phyloP scores from a whole-genome alignment of 148 eudicot species.

The Polygonum maritimum region DNA sequence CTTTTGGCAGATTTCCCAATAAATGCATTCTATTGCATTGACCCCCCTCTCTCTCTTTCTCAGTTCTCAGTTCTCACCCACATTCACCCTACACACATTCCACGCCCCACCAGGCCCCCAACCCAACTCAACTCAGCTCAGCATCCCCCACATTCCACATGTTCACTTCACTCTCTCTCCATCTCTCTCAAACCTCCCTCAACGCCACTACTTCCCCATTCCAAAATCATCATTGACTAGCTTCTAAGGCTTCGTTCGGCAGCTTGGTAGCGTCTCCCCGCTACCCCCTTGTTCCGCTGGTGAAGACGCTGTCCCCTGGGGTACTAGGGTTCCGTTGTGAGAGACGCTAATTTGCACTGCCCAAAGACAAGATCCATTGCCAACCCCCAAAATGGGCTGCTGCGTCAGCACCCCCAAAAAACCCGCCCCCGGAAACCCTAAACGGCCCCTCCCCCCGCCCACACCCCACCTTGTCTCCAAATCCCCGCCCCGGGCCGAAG shows the following conservation, averaged over 20 bases:
- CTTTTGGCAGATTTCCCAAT: conserved; percentile 3
- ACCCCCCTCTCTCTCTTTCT: not conserved
- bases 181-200: no score
- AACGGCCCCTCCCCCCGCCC: not conserved
- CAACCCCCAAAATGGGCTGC: conserved; percentile 43
- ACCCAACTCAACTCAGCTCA: not conserved
- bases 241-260: no score
- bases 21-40: conserved; percentile 3
- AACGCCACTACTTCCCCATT: no score
- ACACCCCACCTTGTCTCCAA: conserved; percentile 10
- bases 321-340: no score
- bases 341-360: no score
- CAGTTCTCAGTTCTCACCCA: not conserved
- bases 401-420: conserved; percentile 31
- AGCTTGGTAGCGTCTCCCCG: no score
- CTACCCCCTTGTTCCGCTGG: no score
- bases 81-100: no score
- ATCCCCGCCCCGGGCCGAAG: conserved; percentile 41
- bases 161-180: not conserved
- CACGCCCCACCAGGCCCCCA: no score
- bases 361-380: no score
- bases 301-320: no score
- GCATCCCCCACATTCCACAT: not conserved
- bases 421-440: not conserved
- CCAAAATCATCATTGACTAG: no score